phyloP scores from a whole-genome alignment of 2,329 filamentous ascomycete genomes.

The Ophiosphaerella herpotricha region DNA sequence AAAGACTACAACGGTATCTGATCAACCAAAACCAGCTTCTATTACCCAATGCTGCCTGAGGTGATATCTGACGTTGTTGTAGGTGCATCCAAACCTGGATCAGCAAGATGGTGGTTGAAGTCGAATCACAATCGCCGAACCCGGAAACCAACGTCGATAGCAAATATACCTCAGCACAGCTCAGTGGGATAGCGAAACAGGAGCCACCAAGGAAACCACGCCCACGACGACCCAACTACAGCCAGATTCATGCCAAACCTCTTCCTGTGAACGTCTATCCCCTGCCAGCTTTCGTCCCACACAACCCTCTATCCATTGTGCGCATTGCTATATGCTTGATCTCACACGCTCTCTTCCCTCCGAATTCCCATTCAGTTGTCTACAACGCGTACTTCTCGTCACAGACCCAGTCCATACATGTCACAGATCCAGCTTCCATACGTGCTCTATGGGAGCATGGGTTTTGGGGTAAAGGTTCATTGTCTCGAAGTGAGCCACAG shows the following conservation, averaged over 20 bases:
- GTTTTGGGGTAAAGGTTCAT: conserved; percentile 92
- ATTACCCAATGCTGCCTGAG: not conserved
- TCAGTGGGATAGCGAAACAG: conserved; percentile 20
- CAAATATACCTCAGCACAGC: conserved; percentile 2
- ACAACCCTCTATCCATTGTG: conserved; percentile 86
- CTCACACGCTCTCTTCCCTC: conserved; percentile 69
- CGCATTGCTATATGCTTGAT: conserved; percentile 79
- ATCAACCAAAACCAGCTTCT: conserved; percentile 10
- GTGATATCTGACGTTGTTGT: conserved; percentile 10
- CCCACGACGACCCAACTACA: conserved; percentile 60
- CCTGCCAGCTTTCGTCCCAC: conserved; percentile 84
- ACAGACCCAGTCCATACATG: conserved; percentile 79
- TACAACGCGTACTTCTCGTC: conserved; percentile 81
- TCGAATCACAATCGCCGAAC: conserved; percentile 11
- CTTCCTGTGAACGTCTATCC: conserved; percentile 82
- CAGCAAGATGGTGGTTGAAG: conserved; percentile 19
- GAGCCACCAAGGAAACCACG: conserved; percentile 31
- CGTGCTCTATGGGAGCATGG: conserved; percentile 92
- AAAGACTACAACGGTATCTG: conserved; percentile 50
- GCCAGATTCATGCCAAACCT: conserved; percentile 78
- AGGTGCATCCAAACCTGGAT: conserved; percentile 15
- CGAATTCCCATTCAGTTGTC: conserved; percentile 66
- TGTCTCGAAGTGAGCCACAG: conserved; percentile 92
- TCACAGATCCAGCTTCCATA: conserved; percentile 76
- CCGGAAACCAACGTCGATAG: conserved; percentile 9